Conservation (phyloP, 352 stramenopile genomes). For the Elongisporangium anandrum region DNA sequence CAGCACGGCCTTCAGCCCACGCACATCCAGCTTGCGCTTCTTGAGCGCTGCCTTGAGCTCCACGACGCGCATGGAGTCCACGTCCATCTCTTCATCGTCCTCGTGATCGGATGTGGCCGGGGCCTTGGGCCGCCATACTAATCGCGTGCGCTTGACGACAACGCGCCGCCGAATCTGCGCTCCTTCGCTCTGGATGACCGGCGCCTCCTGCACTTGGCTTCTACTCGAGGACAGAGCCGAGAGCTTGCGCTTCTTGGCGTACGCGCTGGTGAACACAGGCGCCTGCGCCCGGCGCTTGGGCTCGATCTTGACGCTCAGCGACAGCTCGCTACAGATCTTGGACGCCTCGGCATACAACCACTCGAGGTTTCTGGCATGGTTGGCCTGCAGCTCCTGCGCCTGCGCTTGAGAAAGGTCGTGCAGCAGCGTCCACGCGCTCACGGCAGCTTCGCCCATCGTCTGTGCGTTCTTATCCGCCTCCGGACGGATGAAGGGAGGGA, state of each 20-base stretch:
- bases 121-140: constrained; percentile 25
- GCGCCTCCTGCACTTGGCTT: background rate
- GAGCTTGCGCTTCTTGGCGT: background rate
- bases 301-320: constrained; percentile 39
- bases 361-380: constrained; percentile 33
- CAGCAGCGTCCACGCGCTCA: constrained; percentile 52
- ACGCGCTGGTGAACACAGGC: constrained; percentile 12
- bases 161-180: background rate
- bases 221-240: background rate
- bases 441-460: constrained; percentile 61
- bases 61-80: constrained; percentile 32
- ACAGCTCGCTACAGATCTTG: constrained; percentile 45
- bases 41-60: constrained; percentile 57
- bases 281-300: constrained; percentile 12
- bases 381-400: constrained; percentile 39
- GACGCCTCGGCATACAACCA: constrained; percentile 51
- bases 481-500: background rate
- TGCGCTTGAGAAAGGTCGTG: constrained; percentile 49
- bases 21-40: constrained; percentile 44
- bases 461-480: background rate
- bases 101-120: constrained; percentile 6
- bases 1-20: constrained; percentile 52
- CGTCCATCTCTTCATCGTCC: constrained; percentile 25
- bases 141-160: constrained; percentile 35
- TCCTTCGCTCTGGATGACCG: background rate